phyloP scores from a whole-genome alignment of 1,139 yeast genomes.

The Hansenula lynferdii region DNA sequence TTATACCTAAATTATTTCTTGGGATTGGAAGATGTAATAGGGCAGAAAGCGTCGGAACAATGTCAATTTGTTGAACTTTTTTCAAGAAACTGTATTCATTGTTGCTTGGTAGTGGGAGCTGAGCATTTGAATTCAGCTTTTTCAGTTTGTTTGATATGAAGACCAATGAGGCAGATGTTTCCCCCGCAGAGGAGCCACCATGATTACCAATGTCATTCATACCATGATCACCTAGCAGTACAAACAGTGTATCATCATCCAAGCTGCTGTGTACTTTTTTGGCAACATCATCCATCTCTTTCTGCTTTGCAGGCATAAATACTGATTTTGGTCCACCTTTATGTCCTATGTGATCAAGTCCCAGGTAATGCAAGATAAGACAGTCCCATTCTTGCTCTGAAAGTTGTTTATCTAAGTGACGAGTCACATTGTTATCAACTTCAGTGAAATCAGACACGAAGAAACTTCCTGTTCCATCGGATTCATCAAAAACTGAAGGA shows the following conservation, averaged over 20 bases:
- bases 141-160: slow-evolving; percentile 61
- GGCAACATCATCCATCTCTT: slow-evolving; percentile 77
- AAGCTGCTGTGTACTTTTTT: slow-evolving; percentile 44
- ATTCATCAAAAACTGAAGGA: slow-evolving; percentile 56
- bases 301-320: slow-evolving; percentile 76
- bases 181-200: slow-evolving; percentile 92
- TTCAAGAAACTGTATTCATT: slow-evolving; percentile 47
- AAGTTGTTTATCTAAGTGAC: slow-evolving; percentile 67
- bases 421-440: slow-evolving; percentile 88
- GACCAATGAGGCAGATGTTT: slow-evolving; percentile 79
- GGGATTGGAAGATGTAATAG: slow-evolving; percentile 82
- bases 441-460: slow-evolving; percentile 93
- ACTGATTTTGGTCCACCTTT: slow-evolving; percentile 86
- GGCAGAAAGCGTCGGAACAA: slow-evolving; percentile 80
- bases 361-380: slow-evolving; percentile 83
- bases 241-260: slow-evolving; percentile 56
- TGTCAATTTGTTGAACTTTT: slow-evolving; percentile 70
- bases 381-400: slow-evolving; percentile 64
- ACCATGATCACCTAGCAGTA: slow-evolving; percentile 92
- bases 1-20: slow-evolving; percentile 73
- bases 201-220: slow-evolving; percentile 89
- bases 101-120: slow-evolving; percentile 38
- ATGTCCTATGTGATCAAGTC: slow-evolving; percentile 96
- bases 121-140: slow-evolving; percentile 15
- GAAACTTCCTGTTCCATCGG: slow-evolving; percentile 90